A percentile compares a stretch with the other conserved stretches of the same genome.
Evolutionary conservation across 2,329 filamentous ascomycete species (phyloP).

Genomic region (Aphanoascus verrucosus): DNA sequence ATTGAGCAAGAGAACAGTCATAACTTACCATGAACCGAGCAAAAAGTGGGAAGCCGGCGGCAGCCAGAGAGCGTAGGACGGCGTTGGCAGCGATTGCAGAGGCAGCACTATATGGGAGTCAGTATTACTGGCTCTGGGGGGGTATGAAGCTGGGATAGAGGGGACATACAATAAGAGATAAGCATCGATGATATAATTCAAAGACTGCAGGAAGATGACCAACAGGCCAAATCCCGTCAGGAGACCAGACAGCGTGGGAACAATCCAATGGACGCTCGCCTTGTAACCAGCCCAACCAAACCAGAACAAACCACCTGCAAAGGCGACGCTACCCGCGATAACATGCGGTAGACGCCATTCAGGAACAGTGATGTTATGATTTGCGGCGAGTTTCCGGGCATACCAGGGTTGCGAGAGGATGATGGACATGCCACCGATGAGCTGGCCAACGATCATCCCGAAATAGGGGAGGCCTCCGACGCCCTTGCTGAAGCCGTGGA

Average conservation of each 20-base stretch:
- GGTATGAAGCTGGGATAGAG: not conserved
- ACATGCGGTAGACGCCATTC: conserved; percentile 40
- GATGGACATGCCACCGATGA: conserved; percentile 33
- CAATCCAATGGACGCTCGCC: conserved; percentile 30
- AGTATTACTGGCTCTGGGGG: not conserved
- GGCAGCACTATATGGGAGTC: conserved; percentile 30
- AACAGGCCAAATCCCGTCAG: conserved; percentile 41
- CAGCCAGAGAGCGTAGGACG: conserved; percentile 36
- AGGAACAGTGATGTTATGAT: conserved; percentile 28
- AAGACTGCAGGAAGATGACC: conserved; percentile 39
- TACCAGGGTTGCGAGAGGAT: conserved; percentile 33
- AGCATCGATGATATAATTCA: conserved; percentile 37
- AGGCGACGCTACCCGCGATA: conserved; percentile 36
- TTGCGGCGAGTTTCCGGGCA: conserved; percentile 26
- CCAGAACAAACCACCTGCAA: conserved; percentile 37
- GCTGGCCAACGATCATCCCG: conserved; percentile 35
- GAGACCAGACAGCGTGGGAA: conserved; percentile 32
- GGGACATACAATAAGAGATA: conserved; percentile 24
- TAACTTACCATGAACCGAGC: conserved; percentile 24
- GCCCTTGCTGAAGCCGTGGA: conserved; percentile 20
- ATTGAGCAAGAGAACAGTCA: not conserved
- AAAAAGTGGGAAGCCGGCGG: conserved; percentile 32
- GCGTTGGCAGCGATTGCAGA: conserved; percentile 43
- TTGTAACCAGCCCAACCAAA: conserved; percentile 34
- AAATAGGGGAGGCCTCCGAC: conserved; percentile 38